phyloP scores from a whole-genome alignment of 106 monocot genomes.

The Alisma plantagoaquatica region DNA sequence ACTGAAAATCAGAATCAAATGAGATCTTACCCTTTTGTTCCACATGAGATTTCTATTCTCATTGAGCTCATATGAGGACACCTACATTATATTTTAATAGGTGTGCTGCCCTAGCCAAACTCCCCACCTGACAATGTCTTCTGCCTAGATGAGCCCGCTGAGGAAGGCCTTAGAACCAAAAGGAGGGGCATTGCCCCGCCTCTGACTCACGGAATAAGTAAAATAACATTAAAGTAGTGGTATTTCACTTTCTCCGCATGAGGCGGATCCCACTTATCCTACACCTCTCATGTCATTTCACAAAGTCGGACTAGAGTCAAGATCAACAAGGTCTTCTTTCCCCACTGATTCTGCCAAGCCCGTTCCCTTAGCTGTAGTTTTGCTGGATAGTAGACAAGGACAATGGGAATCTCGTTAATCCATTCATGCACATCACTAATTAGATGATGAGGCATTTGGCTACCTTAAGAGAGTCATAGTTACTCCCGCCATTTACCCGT shows the following conservation, averaged over 20 bases:
- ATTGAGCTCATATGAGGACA: constrained; percentile 60
- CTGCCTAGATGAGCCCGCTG: too few species aligned
- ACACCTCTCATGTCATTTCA: too few species aligned
- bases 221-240: constrained; percentile 9
- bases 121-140: constrained; percentile 21
- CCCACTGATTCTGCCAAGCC: constrained; percentile 12
- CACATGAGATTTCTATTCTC: constrained; percentile 55
- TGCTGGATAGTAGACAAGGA: constrained; percentile 59
- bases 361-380: constrained; percentile 51
- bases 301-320: constrained; percentile 14
- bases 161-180: too few species aligned
- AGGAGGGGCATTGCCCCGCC: too few species aligned
- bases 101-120: constrained; percentile 63
- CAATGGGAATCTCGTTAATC: constrained; percentile 60
- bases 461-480: constrained; percentile 92
- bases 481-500: constrained; percentile 68
- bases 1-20: constrained; percentile 63
- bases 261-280: too few species aligned
- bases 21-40: constrained; percentile 14
- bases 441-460: constrained; percentile 73
- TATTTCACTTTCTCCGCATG: constrained; percentile 4
- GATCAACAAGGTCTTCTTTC: constrained; percentile 9
- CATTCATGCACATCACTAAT: constrained; percentile 59
- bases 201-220: too few species aligned
- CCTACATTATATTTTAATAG: constrained; percentile 65